phyloP scores from a whole-genome alignment of 495 filamentous ascomycete genomes.

The Cairneyella variabilis region DNA sequence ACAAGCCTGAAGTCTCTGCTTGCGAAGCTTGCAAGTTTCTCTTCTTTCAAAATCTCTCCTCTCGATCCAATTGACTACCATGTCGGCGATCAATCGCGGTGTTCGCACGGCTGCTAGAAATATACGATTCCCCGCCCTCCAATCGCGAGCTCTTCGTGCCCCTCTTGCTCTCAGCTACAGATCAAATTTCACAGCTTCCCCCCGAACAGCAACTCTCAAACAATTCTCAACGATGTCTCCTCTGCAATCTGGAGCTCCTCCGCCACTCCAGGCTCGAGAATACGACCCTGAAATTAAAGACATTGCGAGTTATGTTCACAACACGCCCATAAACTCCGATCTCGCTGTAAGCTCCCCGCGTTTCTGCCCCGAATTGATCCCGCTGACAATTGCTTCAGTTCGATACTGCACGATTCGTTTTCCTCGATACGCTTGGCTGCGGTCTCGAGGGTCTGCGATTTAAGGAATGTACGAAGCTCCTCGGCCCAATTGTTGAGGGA shows the following conservation, averaged over 20 bases:
- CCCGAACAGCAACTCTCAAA: slow-evolving; percentile 13
- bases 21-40: slow-evolving; percentile 3
- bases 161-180: slow-evolving; percentile 18
- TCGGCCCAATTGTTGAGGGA: slow-evolving; percentile 89
- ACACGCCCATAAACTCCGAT: slow-evolving; percentile 84
- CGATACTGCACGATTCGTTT: slow-evolving; percentile 84
- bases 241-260: slow-evolving; percentile 46
- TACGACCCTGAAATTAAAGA: slow-evolving; percentile 92
- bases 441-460: slow-evolving; percentile 94
- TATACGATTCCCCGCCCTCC: slow-evolving; percentile 22
- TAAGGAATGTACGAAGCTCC: slow-evolving; percentile 89
- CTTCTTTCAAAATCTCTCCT: slow-evolving; percentile 7
- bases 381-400: slow-evolving; percentile 52
- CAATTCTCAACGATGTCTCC: slow-evolving; percentile 55
- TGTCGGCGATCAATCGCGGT: slow-evolving; percentile 27
- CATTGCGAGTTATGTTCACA: slow-evolving; percentile 90
- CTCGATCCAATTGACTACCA: slow-evolving; percentile 19
- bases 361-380: slow-evolving; percentile 18
- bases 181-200: slow-evolving; percentile 15
- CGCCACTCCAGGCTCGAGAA: slow-evolving; percentile 48
- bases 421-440: slow-evolving; percentile 94
- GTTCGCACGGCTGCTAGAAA: slow-evolving; percentile 25
- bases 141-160: slow-evolving; percentile 25
- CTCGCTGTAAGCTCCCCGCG: slow-evolving; percentile 67
- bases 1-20: no score